Percentiles rank a stretch among this genome's conserved stretches.
These are phyloP conservation scores for Dactylellina haptotyla DNA, from an alignment of 2,329 filamentous ascomycete species.

Conservation along the genomic window DNA sequence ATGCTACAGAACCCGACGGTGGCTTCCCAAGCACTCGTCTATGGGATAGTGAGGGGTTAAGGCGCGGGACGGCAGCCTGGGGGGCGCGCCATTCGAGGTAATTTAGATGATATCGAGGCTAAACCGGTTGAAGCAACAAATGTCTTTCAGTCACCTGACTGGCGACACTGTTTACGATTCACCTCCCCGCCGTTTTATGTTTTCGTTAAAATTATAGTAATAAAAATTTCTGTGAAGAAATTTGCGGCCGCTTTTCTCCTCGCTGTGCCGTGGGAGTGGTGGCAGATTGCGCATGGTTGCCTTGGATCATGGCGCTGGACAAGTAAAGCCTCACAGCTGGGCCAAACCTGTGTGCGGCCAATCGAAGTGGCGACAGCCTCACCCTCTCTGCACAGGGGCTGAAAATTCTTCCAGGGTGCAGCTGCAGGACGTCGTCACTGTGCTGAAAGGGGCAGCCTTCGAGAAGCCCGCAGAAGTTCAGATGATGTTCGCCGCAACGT, in stretches of 20 bases:
- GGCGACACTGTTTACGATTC: background rate
- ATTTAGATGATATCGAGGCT: slow-evolving; percentile 43
- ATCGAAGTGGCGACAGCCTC: slow-evolving; percentile 33
- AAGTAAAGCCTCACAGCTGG: slow-evolving; percentile 26
- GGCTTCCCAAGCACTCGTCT: slow-evolving; percentile 49
- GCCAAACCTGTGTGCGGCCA: slow-evolving; percentile 21
- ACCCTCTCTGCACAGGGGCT: slow-evolving; percentile 19
- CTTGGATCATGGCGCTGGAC: slow-evolving; percentile 37
- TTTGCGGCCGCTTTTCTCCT: slow-evolving; percentile 16
- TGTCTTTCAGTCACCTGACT: slow-evolving; percentile 41
- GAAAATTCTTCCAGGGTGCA: slow-evolving; percentile 27
- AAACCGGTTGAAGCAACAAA: slow-evolving; percentile 28
- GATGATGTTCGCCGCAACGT: slow-evolving; percentile 33
- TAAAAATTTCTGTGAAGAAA: background rate
- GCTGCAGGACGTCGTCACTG: slow-evolving; percentile 43
- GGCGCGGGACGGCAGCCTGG: slow-evolving; percentile 38
- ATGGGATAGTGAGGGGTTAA: slow-evolving; percentile 17
- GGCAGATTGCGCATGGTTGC: slow-evolving; percentile 32
- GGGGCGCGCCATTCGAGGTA: slow-evolving; percentile 25
- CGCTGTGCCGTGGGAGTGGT: background rate
- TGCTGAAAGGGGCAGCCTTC: slow-evolving; percentile 38
- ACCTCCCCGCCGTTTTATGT: slow-evolving; percentile 16
- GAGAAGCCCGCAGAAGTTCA: slow-evolving; percentile 39
- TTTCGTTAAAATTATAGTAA: background rate
- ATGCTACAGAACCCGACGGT: slow-evolving; percentile 50